A percentile compares a stretch with the other conserved stretches of the same genome.
Evolutionary conservation across 768 basidiomycete species (phyloP).

Genomic region (Mycena rosella): DNA sequence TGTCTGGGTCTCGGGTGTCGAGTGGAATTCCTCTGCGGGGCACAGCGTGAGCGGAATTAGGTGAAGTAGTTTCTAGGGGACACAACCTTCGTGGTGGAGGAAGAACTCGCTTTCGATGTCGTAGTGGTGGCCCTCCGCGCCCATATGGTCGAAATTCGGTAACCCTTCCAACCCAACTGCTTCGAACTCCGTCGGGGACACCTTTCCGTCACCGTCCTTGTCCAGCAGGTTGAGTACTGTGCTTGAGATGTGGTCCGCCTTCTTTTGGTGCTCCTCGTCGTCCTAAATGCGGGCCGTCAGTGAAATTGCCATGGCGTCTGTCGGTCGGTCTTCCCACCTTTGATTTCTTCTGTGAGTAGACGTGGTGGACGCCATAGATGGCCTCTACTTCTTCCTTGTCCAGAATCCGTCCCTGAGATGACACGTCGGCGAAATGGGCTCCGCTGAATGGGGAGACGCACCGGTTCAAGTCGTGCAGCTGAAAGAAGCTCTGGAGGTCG

Average conservation of each 20-base stretch:
- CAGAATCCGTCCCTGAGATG: constrained; percentile 78
- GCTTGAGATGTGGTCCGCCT: constrained; percentile 83
- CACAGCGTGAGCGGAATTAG: neutral
- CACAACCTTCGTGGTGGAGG: constrained; percentile 95
- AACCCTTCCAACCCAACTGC: constrained; percentile 79
- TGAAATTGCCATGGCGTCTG: neutral
- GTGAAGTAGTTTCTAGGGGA: neutral
- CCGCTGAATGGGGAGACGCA: constrained; percentile 45
- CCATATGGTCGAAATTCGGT: constrained; percentile 86
- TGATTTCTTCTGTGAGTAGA: constrained; percentile 86
- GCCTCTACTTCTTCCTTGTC: constrained; percentile 92
- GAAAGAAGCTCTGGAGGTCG: constrained; percentile 91
- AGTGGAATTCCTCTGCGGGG: constrained; percentile 85
- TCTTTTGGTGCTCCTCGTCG: constrained; percentile 82
- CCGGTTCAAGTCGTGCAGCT: constrained; percentile 93
- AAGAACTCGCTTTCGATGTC: constrained; percentile 96
- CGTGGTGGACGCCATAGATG: constrained; percentile 95
- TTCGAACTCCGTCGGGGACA: constrained; percentile 79
- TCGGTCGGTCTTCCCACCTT: constrained; percentile 57
- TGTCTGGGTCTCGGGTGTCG: constrained; percentile 96
- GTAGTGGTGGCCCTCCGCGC: constrained; percentile 94
- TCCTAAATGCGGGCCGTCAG: constrained; percentile 57
- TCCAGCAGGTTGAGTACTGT: constrained; percentile 80
- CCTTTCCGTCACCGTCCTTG: constrained; percentile 76
- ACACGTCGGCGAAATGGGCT: constrained; percentile 10